Evolutionary conservation across 805 yeast species (phyloP).

Genomic region (Myxozyma nipponensis): DNA sequence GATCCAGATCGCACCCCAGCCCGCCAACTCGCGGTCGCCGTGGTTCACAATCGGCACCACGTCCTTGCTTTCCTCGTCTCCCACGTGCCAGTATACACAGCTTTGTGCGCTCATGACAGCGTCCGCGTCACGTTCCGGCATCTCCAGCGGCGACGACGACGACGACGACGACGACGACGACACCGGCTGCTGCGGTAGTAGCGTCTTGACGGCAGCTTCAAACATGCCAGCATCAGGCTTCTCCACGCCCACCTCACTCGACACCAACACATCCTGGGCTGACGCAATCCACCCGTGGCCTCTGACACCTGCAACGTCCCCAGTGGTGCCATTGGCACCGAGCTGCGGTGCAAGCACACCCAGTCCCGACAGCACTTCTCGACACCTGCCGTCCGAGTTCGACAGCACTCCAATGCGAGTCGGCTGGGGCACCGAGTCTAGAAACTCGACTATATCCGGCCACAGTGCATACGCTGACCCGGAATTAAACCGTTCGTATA

Average conservation of each 20-base stretch:
- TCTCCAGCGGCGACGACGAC: too few species aligned
- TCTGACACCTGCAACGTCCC: not conserved
- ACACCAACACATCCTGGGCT: slow-evolving; percentile 11
- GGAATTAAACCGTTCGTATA: slow-evolving; percentile 18
- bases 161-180: not conserved
- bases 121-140: not conserved
- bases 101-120: not conserved
- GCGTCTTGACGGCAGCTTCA: slow-evolving; percentile 7
- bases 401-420: slow-evolving; percentile 14
- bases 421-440: slow-evolving; percentile 1
- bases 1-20: slow-evolving; percentile 11
- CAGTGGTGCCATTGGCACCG: not conserved
- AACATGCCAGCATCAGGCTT: slow-evolving; percentile 23
- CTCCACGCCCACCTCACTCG: slow-evolving; percentile 22
- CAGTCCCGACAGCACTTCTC: slow-evolving; percentile 9
- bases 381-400: slow-evolving; percentile 17
- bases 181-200: not conserved
- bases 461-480: slow-evolving; percentile 13
- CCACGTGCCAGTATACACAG: slow-evolving; percentile 19
- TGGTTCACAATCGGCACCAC: slow-evolving; percentile 7
- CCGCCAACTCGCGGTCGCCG: not conserved
- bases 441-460: slow-evolving; percentile 12
- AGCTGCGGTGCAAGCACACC: slow-evolving; percentile 6
- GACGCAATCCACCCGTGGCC: slow-evolving; percentile 5
- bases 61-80: slow-evolving; percentile 22